These are phyloP conservation scores for Oryza longistaminata DNA, from an alignment of 176 grass and related monocot species.

Conservation along the genomic window DNA sequence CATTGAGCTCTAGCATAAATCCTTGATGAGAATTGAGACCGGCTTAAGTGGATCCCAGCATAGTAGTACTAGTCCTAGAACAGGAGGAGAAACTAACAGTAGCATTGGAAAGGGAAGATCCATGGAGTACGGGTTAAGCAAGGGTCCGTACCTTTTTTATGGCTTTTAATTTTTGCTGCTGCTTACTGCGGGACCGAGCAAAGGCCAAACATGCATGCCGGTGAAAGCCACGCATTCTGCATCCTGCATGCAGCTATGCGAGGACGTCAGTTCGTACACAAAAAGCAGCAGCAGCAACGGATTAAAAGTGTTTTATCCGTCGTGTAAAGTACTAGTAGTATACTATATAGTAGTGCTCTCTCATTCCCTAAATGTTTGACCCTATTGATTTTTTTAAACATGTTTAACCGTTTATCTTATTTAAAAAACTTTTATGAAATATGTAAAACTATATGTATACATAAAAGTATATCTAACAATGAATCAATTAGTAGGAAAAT, in stretches of 20 bases:
- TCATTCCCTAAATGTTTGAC: no score
- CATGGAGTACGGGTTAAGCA: slow-evolving; percentile 46
- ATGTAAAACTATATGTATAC: no score
- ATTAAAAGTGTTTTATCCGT: neutral
- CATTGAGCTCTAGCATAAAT: no score
- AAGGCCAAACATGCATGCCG: neutral
- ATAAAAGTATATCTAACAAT: no score
- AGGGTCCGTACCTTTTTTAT: neutral
- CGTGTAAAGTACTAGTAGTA: no score
- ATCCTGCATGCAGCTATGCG: neutral
- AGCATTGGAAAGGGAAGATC: slow-evolving; percentile 7
- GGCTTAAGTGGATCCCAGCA: neutral
- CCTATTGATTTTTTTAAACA: no score
- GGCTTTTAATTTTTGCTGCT: neutral
- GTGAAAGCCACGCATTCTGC: slow-evolving; percentile 1
- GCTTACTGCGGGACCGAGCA: neutral
- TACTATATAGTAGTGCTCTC: no score
- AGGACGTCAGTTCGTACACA: neutral
- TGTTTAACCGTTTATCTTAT: no score
- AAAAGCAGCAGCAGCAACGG: neutral
- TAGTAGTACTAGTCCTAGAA: no score
- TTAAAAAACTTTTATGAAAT: no score
- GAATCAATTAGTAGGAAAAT: no score
- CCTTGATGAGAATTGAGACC: no score
- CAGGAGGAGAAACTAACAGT: neutral